These are phyloP conservation scores for Fraxinus excelsior DNA, from an alignment of 257 asterid genomes.

Conservation along the genomic window DNA sequence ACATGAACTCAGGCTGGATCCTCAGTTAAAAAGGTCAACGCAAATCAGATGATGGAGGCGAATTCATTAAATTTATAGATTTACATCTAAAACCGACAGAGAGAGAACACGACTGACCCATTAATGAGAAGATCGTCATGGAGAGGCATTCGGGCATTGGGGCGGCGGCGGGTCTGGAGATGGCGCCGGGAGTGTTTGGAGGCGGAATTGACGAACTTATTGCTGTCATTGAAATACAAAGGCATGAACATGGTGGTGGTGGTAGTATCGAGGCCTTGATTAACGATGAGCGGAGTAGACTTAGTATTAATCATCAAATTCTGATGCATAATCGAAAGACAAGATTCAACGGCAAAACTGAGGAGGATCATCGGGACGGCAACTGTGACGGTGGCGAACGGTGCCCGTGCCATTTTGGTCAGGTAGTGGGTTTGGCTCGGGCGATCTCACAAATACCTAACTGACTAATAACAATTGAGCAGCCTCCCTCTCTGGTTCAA, in stretches of 20 bases:
- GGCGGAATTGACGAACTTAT: conserved; percentile 5
- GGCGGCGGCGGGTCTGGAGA: conserved; percentile 39
- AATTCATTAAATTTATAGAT: background rate
- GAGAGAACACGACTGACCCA: conserved; percentile 44
- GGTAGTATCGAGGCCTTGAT: conserved; percentile 1
- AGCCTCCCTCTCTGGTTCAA: background rate
- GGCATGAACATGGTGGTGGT: conserved; percentile 48
- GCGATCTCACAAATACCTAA: background rate
- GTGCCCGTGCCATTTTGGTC: background rate
- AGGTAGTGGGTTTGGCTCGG: background rate
- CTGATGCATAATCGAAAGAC: conserved; percentile 1
- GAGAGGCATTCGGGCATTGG: conserved; percentile 78
- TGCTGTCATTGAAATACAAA: conserved; percentile 30
- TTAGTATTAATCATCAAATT: background rate
- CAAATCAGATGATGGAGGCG: background rate
- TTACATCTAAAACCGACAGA: background rate
- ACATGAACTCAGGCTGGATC: background rate
- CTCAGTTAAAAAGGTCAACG: background rate
- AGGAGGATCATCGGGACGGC: background rate
- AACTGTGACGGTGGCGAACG: background rate
- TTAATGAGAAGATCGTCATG: conserved; percentile 86
- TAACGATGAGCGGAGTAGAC: background rate
- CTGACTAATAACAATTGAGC: background rate
- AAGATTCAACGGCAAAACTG: conserved; percentile 7
- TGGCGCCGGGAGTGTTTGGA: conserved; percentile 46